phyloP scores from a whole-genome alignment of 1,139 yeast species.

The Blastobotrys persicus region DNA sequence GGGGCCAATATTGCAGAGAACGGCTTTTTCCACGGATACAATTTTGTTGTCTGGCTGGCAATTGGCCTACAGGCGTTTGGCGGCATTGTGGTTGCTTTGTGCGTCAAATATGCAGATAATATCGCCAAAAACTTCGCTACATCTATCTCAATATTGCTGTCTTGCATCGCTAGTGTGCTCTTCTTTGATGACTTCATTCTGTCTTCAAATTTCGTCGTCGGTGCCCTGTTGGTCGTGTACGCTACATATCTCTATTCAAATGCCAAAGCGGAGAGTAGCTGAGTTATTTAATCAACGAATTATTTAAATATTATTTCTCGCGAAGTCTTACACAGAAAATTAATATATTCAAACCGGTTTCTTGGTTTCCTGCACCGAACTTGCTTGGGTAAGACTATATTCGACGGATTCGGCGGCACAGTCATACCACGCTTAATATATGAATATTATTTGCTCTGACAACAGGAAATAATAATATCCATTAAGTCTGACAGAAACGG shows the following conservation, averaged over 20 bases:
- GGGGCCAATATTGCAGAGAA: conserved; percentile 36
- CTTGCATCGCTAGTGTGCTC: conserved; percentile 40
- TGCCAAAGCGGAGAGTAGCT: neutral
- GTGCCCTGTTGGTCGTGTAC: conserved; percentile 39
- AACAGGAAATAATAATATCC: neutral
- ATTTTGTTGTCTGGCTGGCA: conserved; percentile 40
- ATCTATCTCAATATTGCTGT: conserved; percentile 41
- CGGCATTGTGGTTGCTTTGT: conserved; percentile 44
- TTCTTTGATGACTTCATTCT: conserved; percentile 39
- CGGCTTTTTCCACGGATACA: conserved; percentile 44
- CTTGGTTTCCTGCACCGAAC: neutral
- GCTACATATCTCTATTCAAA: conserved; percentile 40
- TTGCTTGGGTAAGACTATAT: neutral
- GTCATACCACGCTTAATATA: neutral
- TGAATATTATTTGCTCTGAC: neutral
- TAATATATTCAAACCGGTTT: neutral
- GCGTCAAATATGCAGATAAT: conserved; percentile 45
- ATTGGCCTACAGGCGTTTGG: conserved; percentile 43
- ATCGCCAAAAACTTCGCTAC: conserved; percentile 46
- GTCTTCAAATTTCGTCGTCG: conserved; percentile 38
- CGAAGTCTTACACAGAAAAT: neutral
- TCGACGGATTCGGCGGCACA: neutral
- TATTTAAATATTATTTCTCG: neutral
- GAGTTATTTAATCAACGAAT: no score
- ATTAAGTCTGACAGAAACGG: neutral